phyloP scores from a whole-genome alignment of 2,329 filamentous ascomycete species.

The Colletotrichum sp. region DNA sequence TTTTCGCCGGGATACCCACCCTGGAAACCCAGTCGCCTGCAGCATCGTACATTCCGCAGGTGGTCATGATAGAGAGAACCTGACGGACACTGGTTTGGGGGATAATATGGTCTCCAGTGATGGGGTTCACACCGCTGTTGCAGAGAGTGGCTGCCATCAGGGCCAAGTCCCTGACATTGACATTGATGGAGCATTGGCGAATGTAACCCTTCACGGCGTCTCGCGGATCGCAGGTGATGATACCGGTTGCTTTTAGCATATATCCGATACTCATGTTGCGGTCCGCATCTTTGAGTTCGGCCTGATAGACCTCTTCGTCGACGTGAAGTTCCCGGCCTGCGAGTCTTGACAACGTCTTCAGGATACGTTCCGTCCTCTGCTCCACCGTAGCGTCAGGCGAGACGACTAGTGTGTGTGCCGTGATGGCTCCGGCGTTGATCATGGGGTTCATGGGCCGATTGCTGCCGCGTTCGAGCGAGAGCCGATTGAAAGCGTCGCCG shows the following conservation, averaged over 20 bases:
- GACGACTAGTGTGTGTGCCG: conserved; percentile 35
- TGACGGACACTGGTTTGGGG: conserved; percentile 40
- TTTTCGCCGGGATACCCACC: conserved; percentile 59
- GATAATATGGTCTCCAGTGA: conserved; percentile 36
- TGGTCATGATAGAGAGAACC: conserved; percentile 46
- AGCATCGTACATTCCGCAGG: conserved; percentile 54
- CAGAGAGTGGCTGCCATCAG: conserved; percentile 43
- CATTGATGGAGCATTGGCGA: conserved; percentile 44
- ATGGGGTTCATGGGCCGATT: conserved; percentile 40
- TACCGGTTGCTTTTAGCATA: conserved; percentile 45
- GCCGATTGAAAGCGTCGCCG: conserved; percentile 40
- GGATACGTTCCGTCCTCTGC: conserved; percentile 38
- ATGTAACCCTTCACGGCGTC: conserved; percentile 43
- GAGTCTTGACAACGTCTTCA: conserved; percentile 35
- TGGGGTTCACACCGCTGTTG: conserved; percentile 40
- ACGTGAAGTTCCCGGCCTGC: conserved; percentile 39
- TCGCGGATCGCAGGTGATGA: conserved; percentile 37
- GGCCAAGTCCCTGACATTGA: conserved; percentile 44
- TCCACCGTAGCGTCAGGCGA: conserved; percentile 34
- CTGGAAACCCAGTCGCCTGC: conserved; percentile 67
- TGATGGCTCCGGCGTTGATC: conserved; percentile 40
- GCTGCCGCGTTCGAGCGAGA: conserved; percentile 32
- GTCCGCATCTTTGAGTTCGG: conserved; percentile 37
- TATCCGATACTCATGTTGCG: conserved; percentile 41
- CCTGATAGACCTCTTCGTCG: conserved; percentile 42